phyloP scores from a whole-genome alignment of 768 basidiomycete genomes.

The Rhizopogon vinicolor region DNA sequence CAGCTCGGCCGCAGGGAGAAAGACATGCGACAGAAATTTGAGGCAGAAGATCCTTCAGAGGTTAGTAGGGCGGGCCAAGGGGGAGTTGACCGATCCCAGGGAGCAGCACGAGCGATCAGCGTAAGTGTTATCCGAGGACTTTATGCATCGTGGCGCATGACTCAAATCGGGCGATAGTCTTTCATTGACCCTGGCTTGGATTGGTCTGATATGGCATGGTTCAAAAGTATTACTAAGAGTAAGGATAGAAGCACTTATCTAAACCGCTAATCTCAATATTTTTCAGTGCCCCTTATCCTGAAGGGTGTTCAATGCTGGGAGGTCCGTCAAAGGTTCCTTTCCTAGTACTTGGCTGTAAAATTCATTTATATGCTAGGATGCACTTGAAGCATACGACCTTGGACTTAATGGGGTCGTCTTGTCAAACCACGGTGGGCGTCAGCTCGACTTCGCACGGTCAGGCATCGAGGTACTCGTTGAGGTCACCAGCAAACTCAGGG shows the following conservation, averaged over 20 bases:
- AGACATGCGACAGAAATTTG: conserved; percentile 96
- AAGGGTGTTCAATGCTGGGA: conserved; percentile 51
- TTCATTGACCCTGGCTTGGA: conserved; percentile 88
- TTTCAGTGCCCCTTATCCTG: conserved; percentile 52
- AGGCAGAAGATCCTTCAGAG: conserved; percentile 43
- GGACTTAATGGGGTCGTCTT: conserved; percentile 47
- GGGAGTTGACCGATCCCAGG: conserved; percentile 70
- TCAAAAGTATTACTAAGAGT: conserved; percentile 56
- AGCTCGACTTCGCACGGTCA: conserved; percentile 42
- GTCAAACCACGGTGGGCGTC: conserved; percentile 56
- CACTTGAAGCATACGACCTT: conserved; percentile 31
- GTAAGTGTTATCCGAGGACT: conserved; percentile 31
- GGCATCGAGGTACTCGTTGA: conserved; percentile 27
- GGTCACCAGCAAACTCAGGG: conserved; percentile 10
- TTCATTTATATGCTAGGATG: conserved; percentile 19
- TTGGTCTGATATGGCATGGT: conserved; percentile 78
- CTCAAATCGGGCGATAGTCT: conserved; percentile 38
- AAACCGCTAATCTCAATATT: neutral
- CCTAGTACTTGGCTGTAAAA: neutral
- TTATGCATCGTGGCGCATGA: neutral
- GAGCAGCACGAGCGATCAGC: conserved; percentile 86
- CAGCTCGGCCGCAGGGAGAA: conserved; percentile 88
- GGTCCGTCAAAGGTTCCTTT: neutral
- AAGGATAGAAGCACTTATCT: neutral
- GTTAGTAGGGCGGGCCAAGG: conserved; percentile 12